Conservation (phyloP, 441 rosid species). For the Corymbia citriodora region DNA sequence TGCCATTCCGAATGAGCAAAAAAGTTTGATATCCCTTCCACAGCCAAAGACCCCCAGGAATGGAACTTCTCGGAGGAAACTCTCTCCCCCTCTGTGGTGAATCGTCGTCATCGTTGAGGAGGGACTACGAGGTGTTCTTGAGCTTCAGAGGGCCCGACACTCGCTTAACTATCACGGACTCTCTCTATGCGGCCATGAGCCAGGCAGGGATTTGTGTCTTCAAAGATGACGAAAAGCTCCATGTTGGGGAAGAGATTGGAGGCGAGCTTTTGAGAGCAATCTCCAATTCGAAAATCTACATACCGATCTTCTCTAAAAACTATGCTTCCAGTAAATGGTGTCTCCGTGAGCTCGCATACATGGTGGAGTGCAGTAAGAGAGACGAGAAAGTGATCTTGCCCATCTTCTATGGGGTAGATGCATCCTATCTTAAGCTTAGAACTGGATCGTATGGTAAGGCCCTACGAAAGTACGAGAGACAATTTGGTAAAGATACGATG, state of each 20-base stretch:
- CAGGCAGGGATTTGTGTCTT: neutral
- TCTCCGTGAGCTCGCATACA: neutral
- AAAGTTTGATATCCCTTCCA: neutral
- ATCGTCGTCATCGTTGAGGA: neutral
- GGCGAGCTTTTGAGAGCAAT: neutral
- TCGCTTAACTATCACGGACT: neutral
- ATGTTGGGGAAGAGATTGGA: neutral
- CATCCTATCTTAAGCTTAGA: accelerated
- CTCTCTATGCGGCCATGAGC: neutral
- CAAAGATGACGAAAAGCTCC: neutral
- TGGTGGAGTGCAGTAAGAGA: neutral
- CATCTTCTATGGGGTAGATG: neutral
- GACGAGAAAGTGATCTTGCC: neutral
- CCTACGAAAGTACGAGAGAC: neutral
- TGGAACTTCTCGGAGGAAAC: neutral
- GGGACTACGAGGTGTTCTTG: neutral
- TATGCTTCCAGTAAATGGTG: neutral
- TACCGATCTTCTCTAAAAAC: neutral
- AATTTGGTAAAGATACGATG: accelerated
- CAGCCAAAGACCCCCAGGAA: neutral
- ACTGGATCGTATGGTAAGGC: neutral
- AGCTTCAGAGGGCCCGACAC: neutral
- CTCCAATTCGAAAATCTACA: neutral
- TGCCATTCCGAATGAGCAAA: neutral
- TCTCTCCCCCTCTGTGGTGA: neutral